These are phyloP conservation scores for Spathaspora hagerdaliae DNA, from an alignment of 805 yeast genomes.

Conservation along the genomic window DNA sequence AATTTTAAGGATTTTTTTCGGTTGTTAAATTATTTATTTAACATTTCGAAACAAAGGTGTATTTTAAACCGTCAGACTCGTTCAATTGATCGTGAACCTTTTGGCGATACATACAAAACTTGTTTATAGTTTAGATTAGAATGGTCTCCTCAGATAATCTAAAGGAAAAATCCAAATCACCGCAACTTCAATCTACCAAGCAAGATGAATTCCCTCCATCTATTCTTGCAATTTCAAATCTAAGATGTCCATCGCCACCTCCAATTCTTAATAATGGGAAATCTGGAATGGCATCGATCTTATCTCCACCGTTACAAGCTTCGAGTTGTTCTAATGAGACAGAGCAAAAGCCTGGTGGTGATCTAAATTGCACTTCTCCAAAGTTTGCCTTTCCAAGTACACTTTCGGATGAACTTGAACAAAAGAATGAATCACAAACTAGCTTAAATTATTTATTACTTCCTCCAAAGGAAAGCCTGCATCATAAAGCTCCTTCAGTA, in stretches of 20 bases:
- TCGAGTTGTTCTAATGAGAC: neutral
- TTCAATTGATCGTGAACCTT: too few relatives aligned
- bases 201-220: conserved; percentile 37
- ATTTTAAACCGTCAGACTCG: too few relatives aligned
- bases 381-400: neutral
- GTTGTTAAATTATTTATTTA: too few relatives aligned
- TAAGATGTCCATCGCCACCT: conserved; percentile 72
- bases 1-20: too few relatives aligned
- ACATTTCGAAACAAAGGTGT: too few relatives aligned
- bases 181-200: neutral
- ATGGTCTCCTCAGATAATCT: neutral
- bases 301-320: conserved; percentile 7
- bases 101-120: too few relatives aligned
- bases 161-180: neutral
- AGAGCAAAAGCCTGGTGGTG: neutral
- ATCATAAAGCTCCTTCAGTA: conserved; percentile 56
- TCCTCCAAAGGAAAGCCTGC: conserved; percentile 32
- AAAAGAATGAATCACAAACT: conserved; percentile 14
- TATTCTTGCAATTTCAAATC: conserved; percentile 52
- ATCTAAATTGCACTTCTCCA: neutral
- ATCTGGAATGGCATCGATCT: conserved; percentile 4
- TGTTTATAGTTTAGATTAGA: too few relatives aligned
- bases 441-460: conserved; percentile 22
- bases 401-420: neutral
- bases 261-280: conserved; percentile 45